Conservation (phyloP, 1,139 yeast genomes). For the Nadsonia starkeyi-henricii region DNA sequence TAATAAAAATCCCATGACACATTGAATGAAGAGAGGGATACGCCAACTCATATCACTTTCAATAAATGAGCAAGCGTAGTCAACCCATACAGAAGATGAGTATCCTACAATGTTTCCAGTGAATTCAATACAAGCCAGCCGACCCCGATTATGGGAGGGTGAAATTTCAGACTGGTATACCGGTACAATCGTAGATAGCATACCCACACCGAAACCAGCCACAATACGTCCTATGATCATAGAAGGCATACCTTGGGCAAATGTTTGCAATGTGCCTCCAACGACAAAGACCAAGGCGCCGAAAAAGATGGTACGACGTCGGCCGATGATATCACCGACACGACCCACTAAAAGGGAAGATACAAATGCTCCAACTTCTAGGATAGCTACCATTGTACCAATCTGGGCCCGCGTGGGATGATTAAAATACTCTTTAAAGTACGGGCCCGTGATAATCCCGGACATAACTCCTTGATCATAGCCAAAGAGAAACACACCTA, state of each 20-base stretch:
- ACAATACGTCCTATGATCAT: constrained; percentile 65
- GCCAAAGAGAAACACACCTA: constrained; percentile 77
- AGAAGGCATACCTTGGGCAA: constrained; percentile 33
- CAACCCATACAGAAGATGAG: constrained; percentile 81
- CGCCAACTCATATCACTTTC: constrained; percentile 56
- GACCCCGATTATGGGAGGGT: constrained; percentile 80
- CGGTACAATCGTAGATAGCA: constrained; percentile 88
- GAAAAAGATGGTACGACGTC: constrained; percentile 65
- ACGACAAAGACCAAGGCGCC: constrained; percentile 71
- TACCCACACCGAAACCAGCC: constrained; percentile 81
- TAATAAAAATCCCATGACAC: constrained; percentile 56
- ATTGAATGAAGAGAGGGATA: constrained; percentile 62
- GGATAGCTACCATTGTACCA: constrained; percentile 73
- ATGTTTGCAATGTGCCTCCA: constrained; percentile 69
- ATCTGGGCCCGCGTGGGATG: constrained; percentile 55
- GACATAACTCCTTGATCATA: constrained; percentile 90
- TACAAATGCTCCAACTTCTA: constrained; percentile 72
- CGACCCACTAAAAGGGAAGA: constrained; percentile 67
- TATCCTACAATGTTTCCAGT: constrained; percentile 86
- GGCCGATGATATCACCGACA: constrained; percentile 67
- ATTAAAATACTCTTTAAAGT: constrained; percentile 59
- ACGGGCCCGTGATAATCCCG: constrained; percentile 55
- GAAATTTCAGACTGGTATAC: constrained; percentile 86
- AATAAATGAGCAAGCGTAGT: constrained; percentile 60
- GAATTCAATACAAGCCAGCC: constrained; percentile 81